A percentile compares a stretch with the other conserved stretches of the same genome.
Evolutionary conservation across 2,329 filamentous ascomycete species (phyloP).

Genomic region (Pseudopithomyces chartarum): DNA sequence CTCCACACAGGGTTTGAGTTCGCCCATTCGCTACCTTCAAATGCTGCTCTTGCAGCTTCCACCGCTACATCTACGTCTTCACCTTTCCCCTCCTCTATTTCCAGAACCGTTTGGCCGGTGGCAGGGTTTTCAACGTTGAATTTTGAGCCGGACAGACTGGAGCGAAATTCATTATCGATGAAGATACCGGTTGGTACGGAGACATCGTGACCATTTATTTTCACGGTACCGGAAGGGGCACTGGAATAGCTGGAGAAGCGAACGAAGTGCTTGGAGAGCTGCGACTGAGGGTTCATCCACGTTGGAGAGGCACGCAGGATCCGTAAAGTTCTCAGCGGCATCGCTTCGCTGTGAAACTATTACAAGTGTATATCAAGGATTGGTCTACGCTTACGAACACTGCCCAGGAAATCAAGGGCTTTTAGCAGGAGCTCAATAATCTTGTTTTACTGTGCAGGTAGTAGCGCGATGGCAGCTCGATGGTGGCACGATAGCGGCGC

Average conservation of each 20-base stretch:
- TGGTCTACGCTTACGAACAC: too few relatives aligned
- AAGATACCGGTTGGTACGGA: constrained; percentile 24
- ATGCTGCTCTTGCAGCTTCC: constrained; percentile 34
- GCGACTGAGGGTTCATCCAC: too few relatives aligned
- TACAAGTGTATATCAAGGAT: too few relatives aligned
- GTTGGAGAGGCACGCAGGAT: too few relatives aligned
- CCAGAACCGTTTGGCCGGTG: constrained; percentile 35
- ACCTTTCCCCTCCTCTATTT: constrained; percentile 36
- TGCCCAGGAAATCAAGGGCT: too few relatives aligned
- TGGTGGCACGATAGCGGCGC: too few relatives aligned
- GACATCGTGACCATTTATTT: neutral
- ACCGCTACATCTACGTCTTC: constrained; percentile 44
- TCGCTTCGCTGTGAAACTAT: too few relatives aligned
- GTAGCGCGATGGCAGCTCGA: too few relatives aligned
- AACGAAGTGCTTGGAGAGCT: neutral
- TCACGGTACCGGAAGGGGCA: neutral
- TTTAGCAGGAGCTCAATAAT: too few relatives aligned
- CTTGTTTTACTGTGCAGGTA: too few relatives aligned
- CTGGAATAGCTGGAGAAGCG: neutral
- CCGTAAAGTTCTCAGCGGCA: too few relatives aligned
- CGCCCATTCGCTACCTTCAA: constrained; percentile 29
- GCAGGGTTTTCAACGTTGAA: too few relatives aligned
- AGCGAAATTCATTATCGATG: constrained; percentile 8
- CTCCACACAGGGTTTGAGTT: constrained; percentile 19
- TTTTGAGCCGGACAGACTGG: neutral